Evolutionary conservation across 1,284 basidiomycete species (phyloP).

Genomic region (Leccinum subfulvum): DNA sequence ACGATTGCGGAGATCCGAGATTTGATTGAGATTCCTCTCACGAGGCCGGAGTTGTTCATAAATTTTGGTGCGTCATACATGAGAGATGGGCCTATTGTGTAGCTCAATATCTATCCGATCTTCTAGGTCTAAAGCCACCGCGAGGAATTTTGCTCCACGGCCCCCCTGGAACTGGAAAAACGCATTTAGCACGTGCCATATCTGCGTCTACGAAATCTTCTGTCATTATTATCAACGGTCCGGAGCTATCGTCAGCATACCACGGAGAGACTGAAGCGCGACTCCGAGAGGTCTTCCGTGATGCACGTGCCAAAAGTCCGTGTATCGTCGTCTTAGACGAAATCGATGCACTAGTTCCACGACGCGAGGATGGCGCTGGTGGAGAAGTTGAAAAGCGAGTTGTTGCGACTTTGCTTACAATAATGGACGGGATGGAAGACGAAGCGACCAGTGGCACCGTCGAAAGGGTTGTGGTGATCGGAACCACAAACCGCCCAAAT

Average conservation of each 20-base stretch:
- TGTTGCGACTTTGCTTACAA: constrained; percentile 91
- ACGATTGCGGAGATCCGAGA: constrained; percentile 90
- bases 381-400: constrained; percentile 96
- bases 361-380: constrained; percentile 82
- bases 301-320: constrained; percentile 80
- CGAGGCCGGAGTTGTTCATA: constrained; percentile 84
- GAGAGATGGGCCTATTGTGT: constrained; percentile 4
- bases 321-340: constrained; percentile 96
- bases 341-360: constrained; percentile 92
- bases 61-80: constrained; percentile 67
- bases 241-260: constrained; percentile 91
- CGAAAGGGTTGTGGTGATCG: constrained; percentile 86
- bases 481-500: constrained; percentile 96
- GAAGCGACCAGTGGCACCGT: constrained; percentile 42
- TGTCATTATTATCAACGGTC: constrained; percentile 89
- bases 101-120: constrained; percentile 12
- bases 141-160: constrained; percentile 89
- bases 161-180: constrained; percentile 94
- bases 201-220: constrained; percentile 78
- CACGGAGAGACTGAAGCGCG: constrained; percentile 96
- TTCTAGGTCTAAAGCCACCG: constrained; percentile 80
- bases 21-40: constrained; percentile 93
- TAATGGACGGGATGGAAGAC: constrained; percentile 91
- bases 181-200: constrained; percentile 88
- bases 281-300: constrained; percentile 85